phyloP scores from a whole-genome alignment of 192 early-diverging fungal species.

The Mortierella hygrophila region DNA sequence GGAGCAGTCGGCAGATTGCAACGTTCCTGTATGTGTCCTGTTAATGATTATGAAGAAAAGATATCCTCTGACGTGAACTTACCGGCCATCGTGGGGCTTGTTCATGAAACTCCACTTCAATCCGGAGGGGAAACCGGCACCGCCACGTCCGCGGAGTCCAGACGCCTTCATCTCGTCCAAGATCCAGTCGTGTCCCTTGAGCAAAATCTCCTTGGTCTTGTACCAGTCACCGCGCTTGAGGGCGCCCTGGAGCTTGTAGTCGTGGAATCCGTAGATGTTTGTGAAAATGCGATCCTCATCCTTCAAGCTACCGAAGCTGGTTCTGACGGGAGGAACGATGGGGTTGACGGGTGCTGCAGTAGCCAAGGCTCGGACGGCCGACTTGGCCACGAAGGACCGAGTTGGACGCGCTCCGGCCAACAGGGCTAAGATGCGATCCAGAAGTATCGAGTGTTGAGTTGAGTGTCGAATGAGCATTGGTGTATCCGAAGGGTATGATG shows the following conservation, averaged over 20 bases:
- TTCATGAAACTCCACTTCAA: constrained; percentile 99
- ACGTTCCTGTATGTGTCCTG: not conserved
- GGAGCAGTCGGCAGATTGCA: not conserved
- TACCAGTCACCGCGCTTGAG: constrained; percentile 96
- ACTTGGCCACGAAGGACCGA: constrained; percentile 55
- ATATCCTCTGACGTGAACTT: constrained; percentile 61
- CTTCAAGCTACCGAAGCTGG: constrained; percentile 79
- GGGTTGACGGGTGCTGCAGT: constrained; percentile 48
- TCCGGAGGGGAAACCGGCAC: constrained; percentile 98
- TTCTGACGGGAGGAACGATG: constrained; percentile 60
- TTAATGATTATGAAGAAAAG: constrained; percentile 42
- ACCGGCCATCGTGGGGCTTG: constrained; percentile 87
- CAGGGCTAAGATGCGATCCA: constrained; percentile 37
- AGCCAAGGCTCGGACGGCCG: constrained; percentile 33
- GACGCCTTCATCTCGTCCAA: constrained; percentile 95
- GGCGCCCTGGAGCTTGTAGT: constrained; percentile 88
- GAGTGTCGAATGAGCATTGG: not conserved
- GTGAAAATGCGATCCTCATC: constrained; percentile 99
- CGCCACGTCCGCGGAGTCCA: constrained; percentile 94
- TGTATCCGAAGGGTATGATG: not conserved
- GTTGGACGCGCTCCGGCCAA: constrained; percentile 30
- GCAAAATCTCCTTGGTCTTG: constrained; percentile 95
- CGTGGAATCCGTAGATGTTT: constrained; percentile 93
- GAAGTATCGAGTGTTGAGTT: not conserved
- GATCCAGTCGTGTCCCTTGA: constrained; percentile 95